phyloP scores from a whole-genome alignment of 1,284 basidiomycete genomes.

The Exobasidium cylindrosporum region DNA sequence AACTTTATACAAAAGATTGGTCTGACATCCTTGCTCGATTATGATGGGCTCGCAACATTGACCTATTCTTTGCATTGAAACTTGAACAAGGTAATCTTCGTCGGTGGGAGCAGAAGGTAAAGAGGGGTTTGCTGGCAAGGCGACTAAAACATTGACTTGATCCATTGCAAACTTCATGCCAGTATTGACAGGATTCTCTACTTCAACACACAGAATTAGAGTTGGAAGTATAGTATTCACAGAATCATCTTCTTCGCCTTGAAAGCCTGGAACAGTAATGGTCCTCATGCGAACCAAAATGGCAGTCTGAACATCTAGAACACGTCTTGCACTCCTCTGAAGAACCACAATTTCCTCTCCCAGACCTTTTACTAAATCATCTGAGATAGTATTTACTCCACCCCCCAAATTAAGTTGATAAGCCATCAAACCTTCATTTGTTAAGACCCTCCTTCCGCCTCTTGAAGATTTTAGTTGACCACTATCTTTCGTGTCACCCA shows the following conservation, averaged over 20 bases:
- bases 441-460: not conserved
- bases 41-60: not conserved
- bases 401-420: not conserved
- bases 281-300: slow-evolving; percentile 11
- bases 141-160: not conserved
- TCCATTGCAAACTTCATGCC: slow-evolving; percentile 11
- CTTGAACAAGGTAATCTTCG: not conserved
- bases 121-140: slow-evolving; percentile 1
- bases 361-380: not conserved
- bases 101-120: not conserved
- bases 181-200: slow-evolving; percentile 13
- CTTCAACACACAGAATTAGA: slow-evolving; percentile 16
- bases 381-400: not conserved
- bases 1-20: slow-evolving; percentile 14
- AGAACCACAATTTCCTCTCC: not conserved
- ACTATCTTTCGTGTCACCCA: not conserved
- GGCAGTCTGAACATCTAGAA: slow-evolving; percentile 8
- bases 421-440: not conserved
- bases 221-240: not conserved
- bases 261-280: slow-evolving; percentile 1
- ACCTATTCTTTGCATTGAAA: not conserved
- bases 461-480: not conserved
- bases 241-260: slow-evolving; percentile 4
- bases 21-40: slow-evolving; percentile 14
- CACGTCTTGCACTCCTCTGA: slow-evolving; percentile 1